Conservation (phyloP, 805 yeast genomes). For the Yarrowia alimentaria region DNA sequence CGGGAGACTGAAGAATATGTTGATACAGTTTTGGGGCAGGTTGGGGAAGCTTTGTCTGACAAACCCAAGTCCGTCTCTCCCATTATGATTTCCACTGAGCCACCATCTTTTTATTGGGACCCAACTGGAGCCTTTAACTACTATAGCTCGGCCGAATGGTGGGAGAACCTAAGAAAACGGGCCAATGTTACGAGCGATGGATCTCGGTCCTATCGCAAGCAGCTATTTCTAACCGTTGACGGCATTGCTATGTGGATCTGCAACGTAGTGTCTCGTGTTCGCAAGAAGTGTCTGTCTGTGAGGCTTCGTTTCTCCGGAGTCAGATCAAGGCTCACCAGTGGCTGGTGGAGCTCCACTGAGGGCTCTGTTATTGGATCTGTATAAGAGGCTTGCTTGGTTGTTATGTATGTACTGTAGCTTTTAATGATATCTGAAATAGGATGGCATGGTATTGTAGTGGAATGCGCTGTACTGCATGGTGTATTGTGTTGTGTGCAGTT, state of each 20-base stretch:
- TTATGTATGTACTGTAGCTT: too few relatives aligned
- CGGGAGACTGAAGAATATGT: not conserved
- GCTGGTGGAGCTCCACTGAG: too few relatives aligned
- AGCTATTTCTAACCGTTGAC: conserved; percentile 9
- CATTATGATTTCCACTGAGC: not conserved
- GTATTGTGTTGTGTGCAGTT: conserved; percentile 8
- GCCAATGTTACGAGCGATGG: conserved; percentile 3
- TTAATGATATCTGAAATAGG: too few relatives aligned
- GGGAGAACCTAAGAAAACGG: conserved; percentile 6
- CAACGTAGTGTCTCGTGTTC: not conserved
- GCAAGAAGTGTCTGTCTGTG: not conserved
- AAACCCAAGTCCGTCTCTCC: not conserved
- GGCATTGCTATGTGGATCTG: not conserved
- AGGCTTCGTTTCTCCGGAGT: conserved; percentile 15
- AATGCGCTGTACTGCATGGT: too few relatives aligned
- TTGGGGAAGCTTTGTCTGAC: too few relatives aligned
- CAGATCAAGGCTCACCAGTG: too few relatives aligned
- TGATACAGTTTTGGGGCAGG: not conserved
- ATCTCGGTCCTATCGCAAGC: conserved; percentile 10
- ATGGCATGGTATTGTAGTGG: too few relatives aligned
- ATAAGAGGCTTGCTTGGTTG: too few relatives aligned
- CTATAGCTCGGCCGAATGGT: conserved; percentile 4
- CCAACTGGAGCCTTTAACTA: conserved; percentile 1
- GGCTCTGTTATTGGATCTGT: too few relatives aligned
- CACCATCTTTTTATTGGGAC: conserved; percentile 12